A percentile compares a stretch with the other conserved stretches of the same genome.
Conservation (phyloP, 164 flowering plant genomes). For the Tetracentron sinense region DNA sequence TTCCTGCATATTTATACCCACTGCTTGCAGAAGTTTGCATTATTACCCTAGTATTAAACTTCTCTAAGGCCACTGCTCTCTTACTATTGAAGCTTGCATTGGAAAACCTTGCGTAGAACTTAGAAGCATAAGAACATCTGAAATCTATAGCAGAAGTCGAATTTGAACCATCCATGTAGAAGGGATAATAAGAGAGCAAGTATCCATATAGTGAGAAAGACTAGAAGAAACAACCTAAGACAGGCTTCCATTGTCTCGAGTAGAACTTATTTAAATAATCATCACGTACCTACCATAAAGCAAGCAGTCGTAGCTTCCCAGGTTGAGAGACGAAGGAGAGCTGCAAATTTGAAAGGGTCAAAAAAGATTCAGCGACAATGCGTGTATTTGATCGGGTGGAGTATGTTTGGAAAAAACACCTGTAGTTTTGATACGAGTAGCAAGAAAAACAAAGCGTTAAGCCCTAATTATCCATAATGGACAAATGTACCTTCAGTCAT, state of each 20-base stretch:
- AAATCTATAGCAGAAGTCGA: neutral
- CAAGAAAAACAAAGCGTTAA: neutral
- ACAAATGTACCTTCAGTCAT: too few relatives aligned
- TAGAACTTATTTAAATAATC: neutral
- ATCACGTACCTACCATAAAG: conserved; percentile 1
- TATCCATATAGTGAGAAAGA: neutral
- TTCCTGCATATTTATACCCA: neutral
- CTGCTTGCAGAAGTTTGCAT: neutral
- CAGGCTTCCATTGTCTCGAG: neutral
- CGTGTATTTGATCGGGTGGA: neutral
- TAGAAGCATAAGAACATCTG: neutral
- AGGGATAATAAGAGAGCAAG: neutral
- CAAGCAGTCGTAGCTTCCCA: neutral
- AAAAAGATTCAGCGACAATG: conserved; percentile 1
- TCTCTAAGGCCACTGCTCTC: neutral
- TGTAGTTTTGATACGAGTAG: conserved; percentile 4
- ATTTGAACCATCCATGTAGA: neutral
- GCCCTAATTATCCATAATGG: neutral
- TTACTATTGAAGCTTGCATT: neutral
- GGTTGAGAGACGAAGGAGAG: neutral
- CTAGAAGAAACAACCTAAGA: neutral
- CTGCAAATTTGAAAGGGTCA: neutral
- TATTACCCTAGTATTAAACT: neutral
- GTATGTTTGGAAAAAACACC: neutral
- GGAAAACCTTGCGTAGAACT: conserved; percentile 1